Evolutionary conservation across 106 monocot species (phyloP).

Genomic region (Allium sativum): DNA sequence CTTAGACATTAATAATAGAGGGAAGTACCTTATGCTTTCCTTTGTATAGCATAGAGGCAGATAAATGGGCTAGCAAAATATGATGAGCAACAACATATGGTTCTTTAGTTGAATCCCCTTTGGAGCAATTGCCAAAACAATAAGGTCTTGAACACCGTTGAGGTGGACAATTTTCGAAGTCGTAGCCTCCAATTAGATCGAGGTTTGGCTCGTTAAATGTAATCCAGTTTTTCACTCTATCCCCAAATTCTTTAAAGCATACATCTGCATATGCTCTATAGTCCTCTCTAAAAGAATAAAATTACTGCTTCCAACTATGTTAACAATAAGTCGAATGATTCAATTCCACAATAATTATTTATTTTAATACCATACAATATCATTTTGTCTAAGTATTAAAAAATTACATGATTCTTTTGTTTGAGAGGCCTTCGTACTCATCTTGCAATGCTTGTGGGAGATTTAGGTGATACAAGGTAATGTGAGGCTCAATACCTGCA

Average conservation of each 20-base stretch:
- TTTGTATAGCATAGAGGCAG: slow-evolving; percentile 12
- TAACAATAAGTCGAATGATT: neutral
- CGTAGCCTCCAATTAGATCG: slow-evolving; percentile 18
- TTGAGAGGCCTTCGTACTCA: slow-evolving; percentile 5
- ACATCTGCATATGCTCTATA: slow-evolving; percentile 38
- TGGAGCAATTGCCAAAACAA: slow-evolving; percentile 11
- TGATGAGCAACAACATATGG: slow-evolving; percentile 17
- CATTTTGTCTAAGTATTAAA: neutral
- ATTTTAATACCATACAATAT: too few relatives aligned
- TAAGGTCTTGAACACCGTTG: slow-evolving; percentile 29
- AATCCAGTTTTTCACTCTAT: slow-evolving; percentile 45
- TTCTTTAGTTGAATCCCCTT: slow-evolving; percentile 15
- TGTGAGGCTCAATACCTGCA: slow-evolving; percentile 21
- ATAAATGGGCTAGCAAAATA: slow-evolving; percentile 15
- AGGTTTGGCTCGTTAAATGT: slow-evolving; percentile 50
- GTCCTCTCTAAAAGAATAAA: slow-evolving; percentile 29
- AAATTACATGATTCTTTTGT: slow-evolving; percentile 4
- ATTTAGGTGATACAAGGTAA: slow-evolving; percentile 9
- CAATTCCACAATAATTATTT: too few relatives aligned
- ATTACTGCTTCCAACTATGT: too few relatives aligned
- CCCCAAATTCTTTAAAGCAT: slow-evolving; percentile 51
- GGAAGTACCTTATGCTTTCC: slow-evolving; percentile 9
- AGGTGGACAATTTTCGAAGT: slow-evolving; percentile 21
- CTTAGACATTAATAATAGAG: neutral
- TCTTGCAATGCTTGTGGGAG: slow-evolving; percentile 8